These are phyloP conservation scores for Leishmania mexicana DNA, from an alignment of 208 protist genomes.

Conservation along the genomic window DNA sequence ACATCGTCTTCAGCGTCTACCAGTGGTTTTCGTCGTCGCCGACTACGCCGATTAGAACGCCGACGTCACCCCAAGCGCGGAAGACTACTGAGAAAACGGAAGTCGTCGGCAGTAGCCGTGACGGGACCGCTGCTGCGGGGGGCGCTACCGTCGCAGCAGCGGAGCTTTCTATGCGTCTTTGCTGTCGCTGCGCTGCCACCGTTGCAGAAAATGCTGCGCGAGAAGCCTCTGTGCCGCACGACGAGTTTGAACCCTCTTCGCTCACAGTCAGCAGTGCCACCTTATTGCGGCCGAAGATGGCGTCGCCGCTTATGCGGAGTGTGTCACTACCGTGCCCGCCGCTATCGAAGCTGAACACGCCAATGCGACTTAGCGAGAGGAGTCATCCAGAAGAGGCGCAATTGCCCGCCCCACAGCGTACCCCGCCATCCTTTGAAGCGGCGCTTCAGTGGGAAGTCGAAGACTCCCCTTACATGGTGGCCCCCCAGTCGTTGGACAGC, in stretches of 20 bases:
- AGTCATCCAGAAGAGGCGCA: background rate
- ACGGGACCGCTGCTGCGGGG: background rate
- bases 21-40: constrained; percentile 19
- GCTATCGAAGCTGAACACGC: background rate
- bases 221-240: constrained; percentile 11
- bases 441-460: background rate
- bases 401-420: background rate
- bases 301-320: background rate
- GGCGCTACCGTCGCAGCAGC: constrained; percentile 10
- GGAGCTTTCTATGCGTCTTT: constrained; percentile 30
- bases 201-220: constrained; percentile 23
- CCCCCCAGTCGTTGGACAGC: background rate
- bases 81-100: background rate
- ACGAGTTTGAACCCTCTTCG: constrained; percentile 21
- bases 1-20: constrained; percentile 23
- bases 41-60: constrained; percentile 3
- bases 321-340: background rate
- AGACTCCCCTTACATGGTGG: background rate
- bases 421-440: background rate
- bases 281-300: background rate
- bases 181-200: constrained; percentile 41
- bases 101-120: background rate
- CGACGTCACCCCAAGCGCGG: background rate
- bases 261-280: background rate
- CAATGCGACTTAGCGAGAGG: background rate